These are phyloP conservation scores for Boletus smithii DNA, from an alignment of 1,284 basidiomycete genomes.

Conservation along the genomic window DNA sequence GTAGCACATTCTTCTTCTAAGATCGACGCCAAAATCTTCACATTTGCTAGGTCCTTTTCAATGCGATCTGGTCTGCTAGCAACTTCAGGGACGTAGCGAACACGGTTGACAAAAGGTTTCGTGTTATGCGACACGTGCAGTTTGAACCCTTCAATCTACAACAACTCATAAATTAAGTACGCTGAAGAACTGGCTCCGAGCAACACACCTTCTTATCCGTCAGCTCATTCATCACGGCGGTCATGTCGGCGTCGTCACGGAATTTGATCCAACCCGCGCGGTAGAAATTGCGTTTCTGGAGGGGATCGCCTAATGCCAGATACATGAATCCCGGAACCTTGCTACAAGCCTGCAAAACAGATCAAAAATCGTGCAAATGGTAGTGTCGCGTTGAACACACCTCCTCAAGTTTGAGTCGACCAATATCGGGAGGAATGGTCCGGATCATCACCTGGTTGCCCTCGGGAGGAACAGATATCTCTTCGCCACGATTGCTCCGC, in stretches of 20 bases:
- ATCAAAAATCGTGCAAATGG: constrained; percentile 8
- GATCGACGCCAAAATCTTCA: constrained; percentile 62
- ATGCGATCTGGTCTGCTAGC: constrained; percentile 77
- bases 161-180: constrained; percentile 10
- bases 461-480: constrained; percentile 72
- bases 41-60: constrained; percentile 73
- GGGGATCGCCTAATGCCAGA: constrained; percentile 85
- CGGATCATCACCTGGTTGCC: constrained; percentile 91
- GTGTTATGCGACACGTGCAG: constrained; percentile 83
- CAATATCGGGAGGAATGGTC: constrained; percentile 88
- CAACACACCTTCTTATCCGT: constrained; percentile 75
- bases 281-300: constrained; percentile 87
- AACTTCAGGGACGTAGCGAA: constrained; percentile 78
- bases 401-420: constrained; percentile 82
- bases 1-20: constrained; percentile 67
- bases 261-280: constrained; percentile 92
- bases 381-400: constrained; percentile 43
- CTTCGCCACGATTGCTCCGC: constrained; percentile 60
- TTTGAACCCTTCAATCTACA: constrained; percentile 88
- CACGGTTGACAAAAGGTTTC: constrained; percentile 72
- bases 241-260: constrained; percentile 78
- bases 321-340: constrained; percentile 71
- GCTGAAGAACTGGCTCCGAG: background rate
- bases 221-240: constrained; percentile 64
- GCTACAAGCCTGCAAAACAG: constrained; percentile 51